Base-by-base conservation (phyloP, 1,284 basidiomycete genomes). In the Microbotryum intermedium region DNA sequence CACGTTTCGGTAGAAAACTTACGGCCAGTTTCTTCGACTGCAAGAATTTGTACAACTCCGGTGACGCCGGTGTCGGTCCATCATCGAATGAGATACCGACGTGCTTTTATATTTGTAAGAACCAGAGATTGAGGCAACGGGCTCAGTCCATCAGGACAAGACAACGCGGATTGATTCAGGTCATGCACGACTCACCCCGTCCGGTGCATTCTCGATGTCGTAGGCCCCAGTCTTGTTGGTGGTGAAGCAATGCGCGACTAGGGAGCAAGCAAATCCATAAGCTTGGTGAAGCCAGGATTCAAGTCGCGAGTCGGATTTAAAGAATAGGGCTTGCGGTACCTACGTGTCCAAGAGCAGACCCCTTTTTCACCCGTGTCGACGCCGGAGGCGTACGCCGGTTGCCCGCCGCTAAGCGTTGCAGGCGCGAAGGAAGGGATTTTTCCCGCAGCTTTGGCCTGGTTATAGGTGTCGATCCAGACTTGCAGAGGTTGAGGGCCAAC, bases 31-130 rank as follows among this genome's bases (percentile, higher is more conserved):
- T 80, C 59, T 88, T 79, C n/a, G 76, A 57, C 63, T 79, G 65
- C 53, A 90, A 76, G 72, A 87, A 89, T 11, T 74, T 57, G 71
- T 82, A 81, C 21, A 85, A 76, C 45, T 59, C 61, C 23, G 74
- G 69, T 1, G 77, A 77, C 4, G 74, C 83, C 1, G 77, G 75
- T 30, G 79, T 77, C 0, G 89, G 89, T 6, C 89, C 89, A 72
- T 91, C 89, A 71, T 91, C 89, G 71, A 89, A 71, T 1, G 63
- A 29, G 44, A 64, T 9, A 4, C 53, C 61, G 34, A 57, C 48
- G 21, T 46, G 56, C 30, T 55, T 48, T 30, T 56, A 21, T 4
- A 21, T 11, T 9, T 7, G 23, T 1, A 20, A 47, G 3, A 10
- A 42, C 7, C 30, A 20, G 4, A 42, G 11, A 49, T 21, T 46